These are phyloP conservation scores for Gardenia jasminoides DNA, from an alignment of 257 asterid genomes.

Conservation along the genomic window DNA sequence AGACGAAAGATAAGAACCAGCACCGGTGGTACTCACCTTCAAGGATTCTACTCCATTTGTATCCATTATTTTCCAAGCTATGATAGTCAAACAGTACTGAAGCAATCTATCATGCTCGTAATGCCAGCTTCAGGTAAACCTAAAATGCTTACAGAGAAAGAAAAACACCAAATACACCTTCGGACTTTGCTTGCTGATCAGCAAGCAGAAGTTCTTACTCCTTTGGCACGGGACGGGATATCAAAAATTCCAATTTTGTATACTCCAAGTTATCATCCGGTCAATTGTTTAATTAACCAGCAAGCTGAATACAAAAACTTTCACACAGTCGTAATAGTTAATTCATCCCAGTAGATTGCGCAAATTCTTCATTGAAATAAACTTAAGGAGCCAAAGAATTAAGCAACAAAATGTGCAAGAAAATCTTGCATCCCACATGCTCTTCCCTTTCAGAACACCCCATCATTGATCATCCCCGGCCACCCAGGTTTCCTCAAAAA, in stretches of 20 bases:
- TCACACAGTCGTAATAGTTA: too few species aligned
- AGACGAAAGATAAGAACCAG: too few species aligned
- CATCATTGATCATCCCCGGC: background rate
- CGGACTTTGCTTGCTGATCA: background rate
- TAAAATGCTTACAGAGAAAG: too few species aligned
- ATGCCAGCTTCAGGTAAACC: background rate
- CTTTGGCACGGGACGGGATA: background rate
- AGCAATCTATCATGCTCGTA: background rate
- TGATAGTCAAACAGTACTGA: background rate
- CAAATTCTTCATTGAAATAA: background rate
- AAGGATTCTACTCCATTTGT: too few species aligned
- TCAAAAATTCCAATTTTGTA: background rate
- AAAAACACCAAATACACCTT: too few species aligned
- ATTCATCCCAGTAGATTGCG: too few species aligned
- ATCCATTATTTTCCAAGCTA: background rate
- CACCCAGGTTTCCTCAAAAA: background rate
- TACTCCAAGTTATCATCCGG: background rate
- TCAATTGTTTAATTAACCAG: background rate
- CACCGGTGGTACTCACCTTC: too few species aligned
- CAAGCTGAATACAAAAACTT: background rate
- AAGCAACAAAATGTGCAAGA: background rate
- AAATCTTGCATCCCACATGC: conserved; percentile 2
- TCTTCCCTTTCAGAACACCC: conserved; percentile 2
- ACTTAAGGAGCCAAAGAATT: background rate
- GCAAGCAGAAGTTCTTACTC: too few species aligned